Evolutionary conservation across 345 rosid genomes (phyloP).

Genomic region (Cardamine chenopodiifolia): DNA sequence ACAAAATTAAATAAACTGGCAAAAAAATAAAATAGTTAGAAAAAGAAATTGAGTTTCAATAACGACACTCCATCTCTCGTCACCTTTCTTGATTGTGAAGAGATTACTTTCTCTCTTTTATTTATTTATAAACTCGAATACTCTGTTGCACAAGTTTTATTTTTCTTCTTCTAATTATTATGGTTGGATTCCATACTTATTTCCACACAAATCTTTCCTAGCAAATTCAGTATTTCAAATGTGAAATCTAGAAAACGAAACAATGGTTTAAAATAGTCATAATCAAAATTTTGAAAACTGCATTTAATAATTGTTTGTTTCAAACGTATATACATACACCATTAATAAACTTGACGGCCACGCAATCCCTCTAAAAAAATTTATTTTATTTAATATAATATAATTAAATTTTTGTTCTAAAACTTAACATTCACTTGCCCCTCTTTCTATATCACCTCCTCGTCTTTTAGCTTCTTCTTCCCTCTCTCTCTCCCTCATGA

Average conservation of each 20-base stretch:
- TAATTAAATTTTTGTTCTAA: neutral
- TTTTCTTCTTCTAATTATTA: slow-evolving; percentile 1
- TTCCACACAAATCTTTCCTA: slow-evolving; percentile 5
- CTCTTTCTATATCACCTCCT: slow-evolving; percentile 37
- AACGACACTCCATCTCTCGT: slow-evolving; percentile 43
- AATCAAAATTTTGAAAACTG: slow-evolving; percentile 20
- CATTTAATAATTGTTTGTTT: slow-evolving; percentile 40
- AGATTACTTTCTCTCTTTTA: slow-evolving; percentile 20
- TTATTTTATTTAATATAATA: slow-evolving; percentile 20
- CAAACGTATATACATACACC: slow-evolving; percentile 50
- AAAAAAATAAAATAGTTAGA: slow-evolving; percentile 3
- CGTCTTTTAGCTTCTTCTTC: slow-evolving; percentile 22
- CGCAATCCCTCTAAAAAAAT: slow-evolving; percentile 49
- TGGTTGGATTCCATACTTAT: neutral
- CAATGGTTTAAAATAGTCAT: slow-evolving; percentile 34
- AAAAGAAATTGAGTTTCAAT: slow-evolving; percentile 25
- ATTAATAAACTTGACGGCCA: slow-evolving; percentile 75
- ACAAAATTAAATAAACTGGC: neutral
- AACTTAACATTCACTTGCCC: slow-evolving; percentile 35
- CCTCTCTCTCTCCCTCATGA: slow-evolving; percentile 8
- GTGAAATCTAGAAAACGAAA: slow-evolving; percentile 17
- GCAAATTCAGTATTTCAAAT: slow-evolving; percentile 16
- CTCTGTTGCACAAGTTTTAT: slow-evolving; percentile 2
- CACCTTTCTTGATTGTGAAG: slow-evolving; percentile 41
- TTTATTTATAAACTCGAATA: slow-evolving; percentile 3